Conservation (phyloP, 2,329 filamentous ascomycete species). For the Verticillium nonalfalfae region DNA sequence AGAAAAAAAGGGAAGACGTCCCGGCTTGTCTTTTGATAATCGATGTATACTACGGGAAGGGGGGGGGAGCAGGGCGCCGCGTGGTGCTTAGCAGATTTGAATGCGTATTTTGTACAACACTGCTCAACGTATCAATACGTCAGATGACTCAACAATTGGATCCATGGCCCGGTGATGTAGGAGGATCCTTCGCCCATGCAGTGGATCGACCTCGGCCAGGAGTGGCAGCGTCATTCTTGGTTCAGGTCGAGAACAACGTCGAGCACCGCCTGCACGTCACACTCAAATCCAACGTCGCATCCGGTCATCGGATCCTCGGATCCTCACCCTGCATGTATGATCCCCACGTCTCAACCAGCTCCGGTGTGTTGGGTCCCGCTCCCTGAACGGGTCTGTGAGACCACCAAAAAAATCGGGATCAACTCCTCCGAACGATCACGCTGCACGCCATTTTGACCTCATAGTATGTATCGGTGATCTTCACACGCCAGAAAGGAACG, state of each 20-base stretch:
- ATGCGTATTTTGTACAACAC: background rate
- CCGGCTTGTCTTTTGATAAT: background rate
- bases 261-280: background rate
- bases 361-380: background rate
- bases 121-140: too few relatives aligned
- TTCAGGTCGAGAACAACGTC: background rate
- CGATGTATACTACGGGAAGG: background rate
- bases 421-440: background rate
- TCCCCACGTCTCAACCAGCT: background rate
- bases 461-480: background rate
- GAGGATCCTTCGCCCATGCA: background rate
- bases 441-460: background rate
- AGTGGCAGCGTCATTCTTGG: too few relatives aligned
- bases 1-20: background rate
- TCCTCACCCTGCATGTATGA: background rate
- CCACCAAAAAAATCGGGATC: background rate
- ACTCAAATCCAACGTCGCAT: background rate
- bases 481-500: background rate
- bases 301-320: background rate
- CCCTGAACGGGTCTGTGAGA: background rate
- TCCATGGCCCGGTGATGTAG: too few relatives aligned
- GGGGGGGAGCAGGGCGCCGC: background rate
- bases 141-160: too few relatives aligned
- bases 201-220: background rate
- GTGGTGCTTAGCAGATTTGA: background rate